Percentiles rank a stretch among this genome's conserved stretches.
phyloP scores from a whole-genome alignment of 2,329 filamentous ascomycete species.

The Grosmannia clavigera region DNA sequence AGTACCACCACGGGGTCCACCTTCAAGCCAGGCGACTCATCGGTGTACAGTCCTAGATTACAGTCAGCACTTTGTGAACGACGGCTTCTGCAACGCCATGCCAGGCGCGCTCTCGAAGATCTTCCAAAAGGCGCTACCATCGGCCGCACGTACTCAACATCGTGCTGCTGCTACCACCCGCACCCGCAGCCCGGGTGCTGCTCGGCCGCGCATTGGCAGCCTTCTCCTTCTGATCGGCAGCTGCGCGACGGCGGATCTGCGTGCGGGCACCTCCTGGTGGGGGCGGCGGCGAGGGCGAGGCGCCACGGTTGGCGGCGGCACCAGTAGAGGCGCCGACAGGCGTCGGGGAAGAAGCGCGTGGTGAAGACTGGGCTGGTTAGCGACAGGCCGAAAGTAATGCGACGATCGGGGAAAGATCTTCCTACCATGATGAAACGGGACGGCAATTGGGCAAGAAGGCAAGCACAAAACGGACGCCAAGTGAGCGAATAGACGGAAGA shows the following conservation, averaged over 20 bases:
- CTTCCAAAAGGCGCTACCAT: not conserved
- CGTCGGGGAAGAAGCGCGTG: conserved; percentile 39
- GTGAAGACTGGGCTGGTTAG: conserved; percentile 36
- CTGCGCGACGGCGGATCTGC: conserved; percentile 86
- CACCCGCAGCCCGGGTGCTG: conserved; percentile 85
- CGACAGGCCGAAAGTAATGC: not conserved
- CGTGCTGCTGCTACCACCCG: conserved; percentile 90
- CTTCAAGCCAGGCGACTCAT: conserved; percentile 93
- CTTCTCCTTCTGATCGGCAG: conserved; percentile 95
- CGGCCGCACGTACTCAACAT: conserved; percentile 73
- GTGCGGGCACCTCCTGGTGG: conserved; percentile 90
- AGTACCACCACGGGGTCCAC: conserved; percentile 96
- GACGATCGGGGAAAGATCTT: not conserved
- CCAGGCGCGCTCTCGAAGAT: not conserved
- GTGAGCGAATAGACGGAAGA: not conserved
- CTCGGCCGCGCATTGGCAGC: conserved; percentile 85
- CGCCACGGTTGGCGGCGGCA: conserved; percentile 56
- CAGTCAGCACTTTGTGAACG: not conserved
- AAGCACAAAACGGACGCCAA: too few relatives aligned
- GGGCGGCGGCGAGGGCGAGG: conserved; percentile 76
- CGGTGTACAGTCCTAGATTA: conserved; percentile 73
- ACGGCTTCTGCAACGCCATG: not conserved
- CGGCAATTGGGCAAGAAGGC: not conserved
- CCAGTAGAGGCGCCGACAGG: conserved; percentile 50
- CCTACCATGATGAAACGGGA: not conserved